Evolutionary conservation across 2,329 filamentous ascomycete genomes (phyloP).

Genomic region (Colletotrichum godetiae): DNA sequence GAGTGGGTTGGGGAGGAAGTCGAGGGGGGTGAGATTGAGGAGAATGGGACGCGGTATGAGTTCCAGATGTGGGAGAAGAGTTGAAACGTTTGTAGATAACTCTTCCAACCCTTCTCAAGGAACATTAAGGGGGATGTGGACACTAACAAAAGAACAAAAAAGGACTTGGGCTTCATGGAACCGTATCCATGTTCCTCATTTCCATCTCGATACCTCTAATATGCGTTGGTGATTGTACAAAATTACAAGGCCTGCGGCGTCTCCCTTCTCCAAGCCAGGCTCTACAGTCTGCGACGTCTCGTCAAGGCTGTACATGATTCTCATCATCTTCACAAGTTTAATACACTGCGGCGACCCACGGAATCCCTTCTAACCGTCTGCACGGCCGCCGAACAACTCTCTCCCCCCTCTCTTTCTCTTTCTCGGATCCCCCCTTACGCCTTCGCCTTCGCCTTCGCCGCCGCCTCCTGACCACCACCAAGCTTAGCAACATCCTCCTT

Average conservation of each 20-base stretch:
- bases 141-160: constrained; percentile 1
- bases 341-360: background rate
- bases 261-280: background rate
- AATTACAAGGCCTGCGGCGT: constrained; percentile 39
- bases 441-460: constrained; percentile 36
- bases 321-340: background rate
- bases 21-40: constrained; percentile 66
- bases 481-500: constrained; percentile 26
- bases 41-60: constrained; percentile 74
- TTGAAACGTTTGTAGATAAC: background rate
- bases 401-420: background rate
- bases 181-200: background rate
- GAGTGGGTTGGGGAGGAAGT: constrained; percentile 75
- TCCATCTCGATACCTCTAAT: background rate
- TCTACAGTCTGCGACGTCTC: background rate
- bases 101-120: background rate
- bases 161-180: background rate
- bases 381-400: constrained; percentile 1
- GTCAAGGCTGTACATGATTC: background rate
- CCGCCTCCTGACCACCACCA: constrained; percentile 11
- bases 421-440: constrained; percentile 3
- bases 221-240: constrained; percentile 36
- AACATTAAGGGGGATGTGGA: background rate
- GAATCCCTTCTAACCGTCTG: background rate
- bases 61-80: constrained; percentile 80